A percentile compares a stretch with the other conserved stretches of the same genome.
Evolutionary conservation across 495 filamentous ascomycete genomes (phyloP).

Genomic region (Xylaria telfairii): DNA sequence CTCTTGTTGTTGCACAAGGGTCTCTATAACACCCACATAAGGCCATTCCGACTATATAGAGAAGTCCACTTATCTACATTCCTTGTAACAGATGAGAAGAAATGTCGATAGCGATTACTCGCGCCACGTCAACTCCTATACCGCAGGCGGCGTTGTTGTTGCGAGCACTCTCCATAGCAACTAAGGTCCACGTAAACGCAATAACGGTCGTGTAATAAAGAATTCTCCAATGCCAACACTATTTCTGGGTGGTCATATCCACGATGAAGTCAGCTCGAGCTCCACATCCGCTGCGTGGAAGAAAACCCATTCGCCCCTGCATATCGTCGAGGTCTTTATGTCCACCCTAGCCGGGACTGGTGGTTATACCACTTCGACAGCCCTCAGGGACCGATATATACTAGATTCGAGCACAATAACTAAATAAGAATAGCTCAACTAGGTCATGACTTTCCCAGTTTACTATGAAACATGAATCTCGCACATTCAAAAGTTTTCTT

Average conservation of each 20-base stretch:
- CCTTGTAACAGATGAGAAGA: too few relatives aligned
- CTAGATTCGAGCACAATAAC: background rate
- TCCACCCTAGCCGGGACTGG: background rate
- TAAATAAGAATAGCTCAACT: background rate
- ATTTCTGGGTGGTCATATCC: background rate
- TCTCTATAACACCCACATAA: too few relatives aligned
- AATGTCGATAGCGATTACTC: background rate
- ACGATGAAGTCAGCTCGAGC: background rate
- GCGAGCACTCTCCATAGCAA: background rate
- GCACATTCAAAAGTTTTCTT: background rate
- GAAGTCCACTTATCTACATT: too few relatives aligned
- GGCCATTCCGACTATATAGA: too few relatives aligned
- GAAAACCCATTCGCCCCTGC: background rate
- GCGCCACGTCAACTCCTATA: background rate
- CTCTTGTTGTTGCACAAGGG: too few relatives aligned
- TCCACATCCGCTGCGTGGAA: background rate
- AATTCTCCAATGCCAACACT: background rate
- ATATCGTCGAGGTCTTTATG: background rate
- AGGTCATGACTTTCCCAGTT: background rate
- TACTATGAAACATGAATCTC: background rate
- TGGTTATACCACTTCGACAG: background rate
- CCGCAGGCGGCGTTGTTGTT: background rate
- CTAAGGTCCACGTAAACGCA: background rate
- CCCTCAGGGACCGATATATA: background rate
- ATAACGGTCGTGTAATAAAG: background rate